phyloP scores from a whole-genome alignment of 345 rosid species.

The Hevea brasiliensis region DNA sequence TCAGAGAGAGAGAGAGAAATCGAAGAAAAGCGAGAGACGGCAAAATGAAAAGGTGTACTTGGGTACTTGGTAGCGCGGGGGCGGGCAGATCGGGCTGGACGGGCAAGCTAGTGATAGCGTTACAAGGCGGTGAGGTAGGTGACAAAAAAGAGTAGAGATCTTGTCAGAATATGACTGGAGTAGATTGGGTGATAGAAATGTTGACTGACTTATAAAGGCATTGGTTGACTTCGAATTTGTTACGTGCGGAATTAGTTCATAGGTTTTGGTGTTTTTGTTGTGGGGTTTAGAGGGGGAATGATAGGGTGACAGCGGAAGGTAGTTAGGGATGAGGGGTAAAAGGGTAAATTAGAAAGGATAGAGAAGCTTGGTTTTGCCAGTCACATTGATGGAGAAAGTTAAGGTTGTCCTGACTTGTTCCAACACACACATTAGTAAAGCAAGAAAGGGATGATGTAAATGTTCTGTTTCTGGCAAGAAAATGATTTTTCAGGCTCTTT shows the following conservation, averaged over 20 bases:
- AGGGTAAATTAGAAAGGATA: too few species aligned
- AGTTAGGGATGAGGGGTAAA: neutral
- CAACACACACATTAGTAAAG: constrained; percentile 35
- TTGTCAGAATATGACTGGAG: too few species aligned
- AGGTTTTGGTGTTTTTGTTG: too few species aligned
- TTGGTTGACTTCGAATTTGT: too few species aligned
- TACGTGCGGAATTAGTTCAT: neutral
- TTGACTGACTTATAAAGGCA: neutral
- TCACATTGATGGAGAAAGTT: constrained; percentile 39
- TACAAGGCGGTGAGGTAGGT: constrained; percentile 15
- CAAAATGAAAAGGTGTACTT: constrained; percentile 33
- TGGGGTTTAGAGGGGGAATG: too few species aligned
- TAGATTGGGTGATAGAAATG: too few species aligned
- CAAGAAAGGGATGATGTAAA: constrained; percentile 17
- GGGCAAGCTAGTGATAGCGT: constrained; percentile 40
- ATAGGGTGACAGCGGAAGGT: neutral
- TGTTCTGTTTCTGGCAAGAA: constrained; percentile 20
- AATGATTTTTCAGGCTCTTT: constrained; percentile 16
- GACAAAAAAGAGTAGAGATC: neutral
- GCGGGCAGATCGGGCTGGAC: constrained; percentile 55
- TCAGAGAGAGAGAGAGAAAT: constrained; percentile 12
- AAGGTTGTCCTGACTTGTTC: constrained; percentile 51
- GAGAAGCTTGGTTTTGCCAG: neutral
- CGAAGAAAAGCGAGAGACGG: constrained; percentile 24
- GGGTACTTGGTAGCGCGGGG: constrained; percentile 29